Conservation (phyloP, 768 basidiomycete genomes). For the Baorangia bicolor region DNA sequence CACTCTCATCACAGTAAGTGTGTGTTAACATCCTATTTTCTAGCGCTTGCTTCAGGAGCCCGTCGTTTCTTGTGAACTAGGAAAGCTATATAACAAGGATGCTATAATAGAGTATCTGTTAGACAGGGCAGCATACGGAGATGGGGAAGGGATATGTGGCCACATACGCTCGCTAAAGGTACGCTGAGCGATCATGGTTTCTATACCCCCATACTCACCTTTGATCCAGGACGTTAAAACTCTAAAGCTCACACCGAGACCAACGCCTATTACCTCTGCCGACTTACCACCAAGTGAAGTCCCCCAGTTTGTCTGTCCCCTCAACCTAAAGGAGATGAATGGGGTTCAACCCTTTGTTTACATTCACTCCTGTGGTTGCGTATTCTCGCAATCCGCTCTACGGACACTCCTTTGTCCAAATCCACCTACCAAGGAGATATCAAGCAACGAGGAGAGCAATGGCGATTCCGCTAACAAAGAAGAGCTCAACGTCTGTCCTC, state of each 20-base stretch:
- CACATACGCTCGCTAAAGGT: constrained; percentile 92
- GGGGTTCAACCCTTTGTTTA: constrained; percentile 88
- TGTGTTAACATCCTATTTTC: not conserved
- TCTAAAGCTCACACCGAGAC: constrained; percentile 76
- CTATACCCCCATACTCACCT: not conserved
- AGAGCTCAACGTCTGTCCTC: constrained; percentile 65
- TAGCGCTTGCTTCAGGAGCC: constrained; percentile 87
- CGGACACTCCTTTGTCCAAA: constrained; percentile 47
- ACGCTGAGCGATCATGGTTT: constrained; percentile 22
- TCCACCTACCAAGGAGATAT: constrained; percentile 24
- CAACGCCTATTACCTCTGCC: constrained; percentile 40
- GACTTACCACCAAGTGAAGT: constrained; percentile 43
- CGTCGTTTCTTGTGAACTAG: constrained; percentile 86
- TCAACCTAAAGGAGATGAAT: constrained; percentile 94
- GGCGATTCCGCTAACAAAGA: constrained; percentile 20
- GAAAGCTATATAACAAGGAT: constrained; percentile 97
- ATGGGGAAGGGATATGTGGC: constrained; percentile 89
- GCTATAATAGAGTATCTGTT: constrained; percentile 88
- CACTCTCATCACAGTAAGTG: not conserved
- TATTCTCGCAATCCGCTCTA: constrained; percentile 83
- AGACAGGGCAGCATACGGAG: constrained; percentile 81
- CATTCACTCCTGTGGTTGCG: constrained; percentile 82
- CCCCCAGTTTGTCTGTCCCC: constrained; percentile 84
- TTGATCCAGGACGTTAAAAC: constrained; percentile 75
- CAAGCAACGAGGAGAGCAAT: constrained; percentile 30